phyloP scores from a whole-genome alignment of 2,329 filamentous ascomycete species.

The Colletotrichum viniferum region DNA sequence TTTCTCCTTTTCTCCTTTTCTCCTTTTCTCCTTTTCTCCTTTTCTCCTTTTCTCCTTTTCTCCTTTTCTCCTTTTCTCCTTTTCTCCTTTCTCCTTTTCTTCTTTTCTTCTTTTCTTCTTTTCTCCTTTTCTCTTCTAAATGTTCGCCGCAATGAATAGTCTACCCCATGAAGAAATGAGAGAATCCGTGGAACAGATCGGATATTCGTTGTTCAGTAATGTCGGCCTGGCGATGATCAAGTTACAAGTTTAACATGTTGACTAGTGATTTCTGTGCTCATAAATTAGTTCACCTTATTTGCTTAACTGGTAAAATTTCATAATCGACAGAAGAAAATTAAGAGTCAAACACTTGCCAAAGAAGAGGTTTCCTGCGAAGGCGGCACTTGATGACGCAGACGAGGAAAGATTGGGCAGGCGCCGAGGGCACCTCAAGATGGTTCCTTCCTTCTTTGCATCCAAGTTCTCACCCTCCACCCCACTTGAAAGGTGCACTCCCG shows the following conservation, averaged over 20 bases:
- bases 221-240: not conserved
- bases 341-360: not conserved
- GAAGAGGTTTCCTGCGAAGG: not conserved
- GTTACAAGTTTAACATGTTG: not conserved
- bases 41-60: not conserved
- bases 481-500: not conserved
- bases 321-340: rapidly evolving
- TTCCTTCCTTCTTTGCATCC: not conserved
- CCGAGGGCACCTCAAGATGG: not conserved
- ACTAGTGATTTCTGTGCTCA: not conserved
- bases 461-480: not conserved
- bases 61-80: not conserved
- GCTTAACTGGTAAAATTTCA: rapidly evolving
- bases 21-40: not conserved
- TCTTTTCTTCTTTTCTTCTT: not conserved
- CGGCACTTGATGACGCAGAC: not conserved
- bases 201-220: not conserved
- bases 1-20: not conserved
- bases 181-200: not conserved
- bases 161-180: not conserved
- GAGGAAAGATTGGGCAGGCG: not conserved
- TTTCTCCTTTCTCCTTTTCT: not conserved
- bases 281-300: rapidly evolving
- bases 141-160: not conserved
- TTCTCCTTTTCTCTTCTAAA: not conserved